Base-by-base conservation (phyloP, 2,329 filamentous ascomycete species). In the Neopestalotiopsis sp. region DNA sequence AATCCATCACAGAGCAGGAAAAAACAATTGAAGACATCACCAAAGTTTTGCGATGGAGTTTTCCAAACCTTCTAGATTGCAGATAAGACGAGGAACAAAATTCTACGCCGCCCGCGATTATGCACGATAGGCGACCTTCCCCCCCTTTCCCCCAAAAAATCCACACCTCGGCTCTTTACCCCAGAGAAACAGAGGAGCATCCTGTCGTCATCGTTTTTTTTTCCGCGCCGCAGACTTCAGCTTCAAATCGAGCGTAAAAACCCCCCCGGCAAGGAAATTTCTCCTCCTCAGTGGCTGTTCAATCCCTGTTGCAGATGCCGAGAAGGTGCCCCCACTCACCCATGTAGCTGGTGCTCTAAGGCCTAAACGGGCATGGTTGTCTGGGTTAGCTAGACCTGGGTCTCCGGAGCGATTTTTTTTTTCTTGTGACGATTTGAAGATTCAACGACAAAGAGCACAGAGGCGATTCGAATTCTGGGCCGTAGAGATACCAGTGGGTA, bases 341-440 rank as follows among this genome's bases (percentile, higher is more conserved):
- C 57, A 61, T 40, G 28, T 49, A 30, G 13, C 12, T 38, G 61
- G 45, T 20, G 32, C 53, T 53, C 53, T 49, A 58, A 30, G n/a
- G 13, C 65, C 56, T 6, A 28, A 61, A 32, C 5, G 9, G 65
- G 65, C 34, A 14, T 67, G 58, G 56, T 20, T 9, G 24, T 28
- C 24, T 28, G 24, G 24, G 24, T 28, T 28, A 28, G n/a, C 38
- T 49, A 57, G 56, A 38, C 14, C 42, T 62, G 68, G 61, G 61
- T 69, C 65, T 66, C 68, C 68, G 66, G 57, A 58, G 62, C 65
- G 59, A 34, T 5, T 59, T 59, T 59, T 59, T 30, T 17, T 53
- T 5, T n/a, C 14, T n/a, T 53, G 45, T 6, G 17, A 20, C 45
- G 30, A 70, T 70, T 70, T 70, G 68, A 70, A 70, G 68, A 70